Base-by-base conservation (phyloP, 768 basidiomycete species). In the Hericium coralloides region DNA sequence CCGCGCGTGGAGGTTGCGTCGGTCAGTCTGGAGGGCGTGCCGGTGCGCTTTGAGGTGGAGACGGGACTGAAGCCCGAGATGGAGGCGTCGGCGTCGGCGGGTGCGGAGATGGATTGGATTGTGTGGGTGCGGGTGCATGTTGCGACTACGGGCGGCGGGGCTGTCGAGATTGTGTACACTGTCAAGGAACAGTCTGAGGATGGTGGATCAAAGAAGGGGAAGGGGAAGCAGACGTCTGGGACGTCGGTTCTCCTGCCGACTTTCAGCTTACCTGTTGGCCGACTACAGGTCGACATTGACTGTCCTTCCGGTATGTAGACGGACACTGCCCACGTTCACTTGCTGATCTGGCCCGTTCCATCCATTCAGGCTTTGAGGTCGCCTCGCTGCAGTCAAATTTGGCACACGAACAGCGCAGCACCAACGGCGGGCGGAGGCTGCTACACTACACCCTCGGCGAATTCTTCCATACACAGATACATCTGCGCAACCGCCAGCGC, bases 181-280 rank as follows among this genome's bases (percentile, higher is more conserved):
- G 85, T 86, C 26, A 75, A 54, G 49, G 62, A 69, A 12, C 72
- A 31, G 31, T 47, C 25, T 38, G 12, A 2, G 23, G 10, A 39
- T 58, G 51, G 60, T 54, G 18, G 18, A 6, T n/a, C 20, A 9
- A 55, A 56, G 45, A 25, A 55, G 36, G 55, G 22, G n/a, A 81
- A 76, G 60, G 70, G 63, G 55, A 76, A 70, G 58, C 62, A 59
- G 49, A 59, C 64, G 25, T 55, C 58, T 2, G 53, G 23, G 2
- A 55, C 84, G 17, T 69, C 79, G 59, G 67, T 89, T 18, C 70
- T 86, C 48, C 66, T 92, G 47, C 89, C 89, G 8, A 80, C 81
- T n/a, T 92, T 92, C 63, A 67, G 80, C 3, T 70, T 89, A n/a
- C 81, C 87, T 7, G 72, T 91, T 45, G 83, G 83, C 48, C 74